These are phyloP conservation scores for Xylaria sp. DNA, from an alignment of 495 filamentous ascomycete genomes.

Conservation along the genomic window DNA sequence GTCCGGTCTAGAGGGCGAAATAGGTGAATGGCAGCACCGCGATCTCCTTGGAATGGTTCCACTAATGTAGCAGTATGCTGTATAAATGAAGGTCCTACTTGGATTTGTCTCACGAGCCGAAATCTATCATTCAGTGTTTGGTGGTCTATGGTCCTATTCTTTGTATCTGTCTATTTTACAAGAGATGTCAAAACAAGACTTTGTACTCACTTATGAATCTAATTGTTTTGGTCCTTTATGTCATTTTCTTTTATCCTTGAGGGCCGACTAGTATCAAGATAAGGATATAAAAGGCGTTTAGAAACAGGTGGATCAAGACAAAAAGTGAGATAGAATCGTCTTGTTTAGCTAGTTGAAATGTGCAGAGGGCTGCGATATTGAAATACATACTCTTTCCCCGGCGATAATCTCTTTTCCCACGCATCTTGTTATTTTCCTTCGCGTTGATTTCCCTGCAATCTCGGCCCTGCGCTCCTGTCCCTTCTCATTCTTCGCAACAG, in stretches of 20 bases:
- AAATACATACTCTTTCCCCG: not conserved
- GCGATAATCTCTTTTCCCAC: not conserved
- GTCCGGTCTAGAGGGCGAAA: not conserved
- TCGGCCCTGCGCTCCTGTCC: not conserved
- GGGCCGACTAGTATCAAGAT: not conserved
- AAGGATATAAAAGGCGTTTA: not conserved
- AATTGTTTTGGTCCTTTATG: conserved; percentile 8
- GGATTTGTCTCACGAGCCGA: not conserved
- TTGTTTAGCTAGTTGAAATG: not conserved
- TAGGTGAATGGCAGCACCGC: not conserved
- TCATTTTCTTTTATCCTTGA: conserved; percentile 7
- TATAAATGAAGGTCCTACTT: not conserved
- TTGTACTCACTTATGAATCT: conserved; percentile 13
- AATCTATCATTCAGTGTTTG: not conserved
- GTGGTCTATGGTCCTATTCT: not conserved
- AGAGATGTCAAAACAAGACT: not conserved
- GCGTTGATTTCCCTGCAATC: not conserved
- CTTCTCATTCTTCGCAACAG: not conserved
- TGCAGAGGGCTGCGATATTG: not conserved
- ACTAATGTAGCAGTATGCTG: not conserved
- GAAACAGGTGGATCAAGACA: not conserved
- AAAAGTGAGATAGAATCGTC: conserved; percentile 13
- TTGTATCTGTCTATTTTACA: not conserved
- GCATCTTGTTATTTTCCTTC: not conserved
- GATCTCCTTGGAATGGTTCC: not conserved